Conservation (phyloP, 2,329 filamentous ascomycete genomes). For the Zasmidium angulare region DNA sequence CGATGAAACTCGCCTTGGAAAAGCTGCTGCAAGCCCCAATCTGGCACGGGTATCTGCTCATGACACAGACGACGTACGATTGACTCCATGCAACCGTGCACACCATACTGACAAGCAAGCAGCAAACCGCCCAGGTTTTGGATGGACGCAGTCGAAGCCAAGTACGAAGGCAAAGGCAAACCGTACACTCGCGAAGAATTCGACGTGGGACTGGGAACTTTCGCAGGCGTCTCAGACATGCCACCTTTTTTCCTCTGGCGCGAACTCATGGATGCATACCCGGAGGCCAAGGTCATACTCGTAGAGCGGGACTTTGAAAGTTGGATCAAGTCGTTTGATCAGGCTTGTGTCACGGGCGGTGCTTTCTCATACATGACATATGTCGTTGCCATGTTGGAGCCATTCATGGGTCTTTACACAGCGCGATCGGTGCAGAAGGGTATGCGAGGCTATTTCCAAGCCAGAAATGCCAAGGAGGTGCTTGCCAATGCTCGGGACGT, state of each 20-base stretch:
- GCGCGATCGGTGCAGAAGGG: not conserved
- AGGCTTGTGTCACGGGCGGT: not conserved
- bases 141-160: not conserved
- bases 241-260: not conserved
- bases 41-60: not conserved
- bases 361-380: not conserved
- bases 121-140: not conserved
- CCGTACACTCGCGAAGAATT: not conserved
- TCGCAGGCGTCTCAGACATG: constrained; percentile 1
- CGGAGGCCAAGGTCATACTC: constrained; percentile 25
- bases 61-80: not conserved
- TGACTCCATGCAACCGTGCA: not conserved
- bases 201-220: not conserved
- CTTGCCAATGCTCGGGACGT: not conserved
- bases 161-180: constrained; percentile 1
- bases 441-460: not conserved
- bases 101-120: not conserved
- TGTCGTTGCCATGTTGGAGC: not conserved
- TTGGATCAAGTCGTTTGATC: constrained; percentile 19
- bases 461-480: not conserved
- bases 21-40: not conserved
- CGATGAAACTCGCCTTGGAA: not conserved
- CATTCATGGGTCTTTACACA: not conserved
- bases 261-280: constrained; percentile 31
- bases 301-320: constrained; percentile 22